Evolutionary conservation across 305 asterid genomes (phyloP).

Genomic region (Fraxinus angustifolia): DNA sequence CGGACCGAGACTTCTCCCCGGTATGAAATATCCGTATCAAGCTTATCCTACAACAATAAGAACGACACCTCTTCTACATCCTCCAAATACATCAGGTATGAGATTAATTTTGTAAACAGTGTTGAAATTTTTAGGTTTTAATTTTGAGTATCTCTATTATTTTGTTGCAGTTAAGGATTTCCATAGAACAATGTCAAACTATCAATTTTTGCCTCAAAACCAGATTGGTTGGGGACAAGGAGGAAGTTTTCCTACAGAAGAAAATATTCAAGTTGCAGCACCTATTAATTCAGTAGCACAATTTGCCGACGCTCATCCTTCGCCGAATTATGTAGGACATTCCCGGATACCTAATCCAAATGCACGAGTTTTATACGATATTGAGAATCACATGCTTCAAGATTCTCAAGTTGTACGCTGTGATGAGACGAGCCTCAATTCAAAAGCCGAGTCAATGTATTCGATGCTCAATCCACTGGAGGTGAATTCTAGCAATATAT

Average conservation of each 20-base stretch:
- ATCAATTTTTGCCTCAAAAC: neutral
- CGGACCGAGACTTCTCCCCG: neutral
- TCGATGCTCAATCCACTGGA: neutral
- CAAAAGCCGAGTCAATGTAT: neutral
- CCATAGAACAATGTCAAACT: neutral
- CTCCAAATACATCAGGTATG: neutral
- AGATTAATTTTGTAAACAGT: neutral
- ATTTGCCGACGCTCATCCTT: neutral
- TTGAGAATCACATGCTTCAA: neutral
- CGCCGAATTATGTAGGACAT: neutral
- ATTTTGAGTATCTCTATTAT: neutral
- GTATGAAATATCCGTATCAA: neutral
- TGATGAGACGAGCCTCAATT: neutral
- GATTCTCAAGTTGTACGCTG: neutral
- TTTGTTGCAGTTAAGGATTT: neutral
- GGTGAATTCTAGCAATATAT: neutral
- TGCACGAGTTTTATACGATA: neutral
- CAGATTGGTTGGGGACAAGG: neutral
- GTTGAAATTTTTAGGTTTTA: neutral
- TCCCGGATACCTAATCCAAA: neutral
- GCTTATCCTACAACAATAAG: neutral
- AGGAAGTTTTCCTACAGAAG: neutral
- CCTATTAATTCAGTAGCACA: neutral
- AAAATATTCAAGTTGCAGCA: neutral
- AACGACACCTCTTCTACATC: neutral